Percentiles rank a stretch among this genome's conserved stretches.
phyloP scores from a whole-genome alignment of 352 stramenopile genomes.

The Phytopythium sindhum region DNA sequence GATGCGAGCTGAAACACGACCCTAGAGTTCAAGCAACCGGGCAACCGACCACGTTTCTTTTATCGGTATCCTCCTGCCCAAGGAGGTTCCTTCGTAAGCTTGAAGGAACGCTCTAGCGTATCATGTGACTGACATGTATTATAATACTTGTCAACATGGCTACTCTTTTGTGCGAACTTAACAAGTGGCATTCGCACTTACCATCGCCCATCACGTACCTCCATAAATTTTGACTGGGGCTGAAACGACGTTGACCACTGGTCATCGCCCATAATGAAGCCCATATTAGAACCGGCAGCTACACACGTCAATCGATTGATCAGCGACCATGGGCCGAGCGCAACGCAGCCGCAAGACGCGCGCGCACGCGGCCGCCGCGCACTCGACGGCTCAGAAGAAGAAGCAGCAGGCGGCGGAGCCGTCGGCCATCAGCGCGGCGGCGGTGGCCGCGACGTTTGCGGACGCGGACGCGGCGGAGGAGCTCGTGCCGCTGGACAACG shows the following conservation, averaged over 20 bases:
- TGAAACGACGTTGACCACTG: not conserved
- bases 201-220: not conserved
- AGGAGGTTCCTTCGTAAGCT: too few species aligned
- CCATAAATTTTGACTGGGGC: not conserved
- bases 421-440: conserved; percentile 37
- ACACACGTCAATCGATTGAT: not conserved
- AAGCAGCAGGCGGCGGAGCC: conserved; percentile 16
- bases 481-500: conserved; percentile 25
- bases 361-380: conserved; percentile 45
- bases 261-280: not conserved
- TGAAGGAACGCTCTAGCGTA: too few species aligned
- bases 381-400: conserved; percentile 31
- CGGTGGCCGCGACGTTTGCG: conserved; percentile 62
- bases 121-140: too few species aligned
- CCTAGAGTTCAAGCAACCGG: too few species aligned
- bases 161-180: not conserved
- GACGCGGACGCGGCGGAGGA: conserved; percentile 33
- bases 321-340: conserved; percentile 46
- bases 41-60: too few species aligned
- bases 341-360: conserved; percentile 54
- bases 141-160: too few species aligned
- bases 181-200: not conserved
- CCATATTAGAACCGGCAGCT: not conserved
- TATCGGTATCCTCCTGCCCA: too few species aligned
- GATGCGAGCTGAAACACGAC: too few species aligned